Percentiles rank a stretch among this genome's conserved stretches.
These are phyloP conservation scores for Candida insectalens DNA, from an alignment of 805 yeast species.

Conservation along the genomic window DNA sequence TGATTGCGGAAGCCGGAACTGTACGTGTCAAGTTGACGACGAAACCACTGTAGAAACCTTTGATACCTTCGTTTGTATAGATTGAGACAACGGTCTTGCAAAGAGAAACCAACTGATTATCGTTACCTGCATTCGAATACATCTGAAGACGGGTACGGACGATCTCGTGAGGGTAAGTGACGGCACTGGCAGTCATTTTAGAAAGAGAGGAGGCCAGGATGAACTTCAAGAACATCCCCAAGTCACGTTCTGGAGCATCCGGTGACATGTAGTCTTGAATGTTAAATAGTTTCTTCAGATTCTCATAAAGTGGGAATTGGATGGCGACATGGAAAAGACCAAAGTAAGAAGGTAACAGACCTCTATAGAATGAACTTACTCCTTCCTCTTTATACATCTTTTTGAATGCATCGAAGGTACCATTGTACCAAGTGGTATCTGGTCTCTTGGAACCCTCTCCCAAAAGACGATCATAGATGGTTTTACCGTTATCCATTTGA, in stretches of 20 bases:
- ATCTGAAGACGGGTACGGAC: constrained; percentile 86
- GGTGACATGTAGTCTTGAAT: constrained; percentile 8
- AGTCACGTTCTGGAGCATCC: constrained; percentile 5
- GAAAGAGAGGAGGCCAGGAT: constrained; percentile 67
- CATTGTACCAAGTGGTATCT: constrained; percentile 39
- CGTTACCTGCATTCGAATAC: constrained; percentile 12
- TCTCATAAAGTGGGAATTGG: constrained; percentile 90
- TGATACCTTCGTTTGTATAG: constrained; percentile 57
- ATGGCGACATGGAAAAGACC: constrained; percentile 92
- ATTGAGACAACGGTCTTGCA: constrained; percentile 28
- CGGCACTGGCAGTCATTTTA: constrained; percentile 78
- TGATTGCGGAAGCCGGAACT: constrained; percentile 92
- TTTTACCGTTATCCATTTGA: constrained; percentile 45
- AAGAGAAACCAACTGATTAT: constrained; percentile 15
- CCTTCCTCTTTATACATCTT: constrained; percentile 81
- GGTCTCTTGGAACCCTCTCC: constrained; percentile 13
- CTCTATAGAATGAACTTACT: constrained; percentile 70
- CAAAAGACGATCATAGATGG: constrained; percentile 26
- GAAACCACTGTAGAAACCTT: constrained; percentile 86
- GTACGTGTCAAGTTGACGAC: constrained; percentile 80
- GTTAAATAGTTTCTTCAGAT: constrained; percentile 48
- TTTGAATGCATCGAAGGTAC: constrained; percentile 75
- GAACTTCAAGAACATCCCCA: constrained; percentile 27
- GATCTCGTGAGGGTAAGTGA: constrained; percentile 95
- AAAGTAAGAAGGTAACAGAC: constrained; percentile 80